These are phyloP conservation scores for Trichoderma cornu-damae DNA, from an alignment of 2,329 filamentous ascomycete species.

Conservation along the genomic window DNA sequence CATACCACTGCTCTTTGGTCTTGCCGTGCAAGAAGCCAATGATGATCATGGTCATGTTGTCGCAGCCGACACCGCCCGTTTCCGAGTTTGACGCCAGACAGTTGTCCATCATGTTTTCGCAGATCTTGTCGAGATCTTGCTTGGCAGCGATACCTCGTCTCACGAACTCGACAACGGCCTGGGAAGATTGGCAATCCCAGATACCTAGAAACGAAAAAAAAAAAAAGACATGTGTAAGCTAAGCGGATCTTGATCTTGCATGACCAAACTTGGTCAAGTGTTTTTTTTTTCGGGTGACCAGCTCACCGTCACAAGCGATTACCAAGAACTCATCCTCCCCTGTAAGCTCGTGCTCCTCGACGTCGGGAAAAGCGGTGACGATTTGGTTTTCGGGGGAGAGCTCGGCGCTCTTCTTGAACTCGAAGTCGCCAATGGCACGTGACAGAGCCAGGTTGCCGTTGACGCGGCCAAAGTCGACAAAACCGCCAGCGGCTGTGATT, in stretches of 20 bases:
- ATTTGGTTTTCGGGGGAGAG: conserved; percentile 98
- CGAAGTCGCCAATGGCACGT: conserved; percentile 96
- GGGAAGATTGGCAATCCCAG: conserved; percentile 98
- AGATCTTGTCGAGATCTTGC: conserved; percentile 90
- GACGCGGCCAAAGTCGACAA: conserved; percentile 96
- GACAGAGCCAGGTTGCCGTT: conserved; percentile 97
- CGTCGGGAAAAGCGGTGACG: conserved; percentile 93
- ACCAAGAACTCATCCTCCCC: conserved; percentile 95
- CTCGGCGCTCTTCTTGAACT: conserved; percentile 99
- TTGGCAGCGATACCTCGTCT: conserved; percentile 93
- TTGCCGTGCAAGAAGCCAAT: conserved; percentile 85
- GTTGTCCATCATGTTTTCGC: conserved; percentile 99
- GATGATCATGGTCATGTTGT: conserved; percentile 99
- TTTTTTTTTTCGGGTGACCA: too few relatives aligned
- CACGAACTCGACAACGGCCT: conserved; percentile 95
- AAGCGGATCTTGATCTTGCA: background rate
- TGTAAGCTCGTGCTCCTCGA: conserved; percentile 81
- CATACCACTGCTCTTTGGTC: conserved; percentile 97
- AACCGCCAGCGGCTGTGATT: conserved; percentile 91
- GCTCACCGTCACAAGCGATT: conserved; percentile 83
- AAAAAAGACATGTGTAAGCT: background rate
- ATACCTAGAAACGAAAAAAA: conserved; percentile 61
- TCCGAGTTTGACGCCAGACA: conserved; percentile 97
- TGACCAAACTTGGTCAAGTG: too few relatives aligned
- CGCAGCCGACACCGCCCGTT: conserved; percentile 93